Evolutionary conservation across 2,329 filamentous ascomycete genomes (phyloP).

Genomic region (Monilinia laxa): DNA sequence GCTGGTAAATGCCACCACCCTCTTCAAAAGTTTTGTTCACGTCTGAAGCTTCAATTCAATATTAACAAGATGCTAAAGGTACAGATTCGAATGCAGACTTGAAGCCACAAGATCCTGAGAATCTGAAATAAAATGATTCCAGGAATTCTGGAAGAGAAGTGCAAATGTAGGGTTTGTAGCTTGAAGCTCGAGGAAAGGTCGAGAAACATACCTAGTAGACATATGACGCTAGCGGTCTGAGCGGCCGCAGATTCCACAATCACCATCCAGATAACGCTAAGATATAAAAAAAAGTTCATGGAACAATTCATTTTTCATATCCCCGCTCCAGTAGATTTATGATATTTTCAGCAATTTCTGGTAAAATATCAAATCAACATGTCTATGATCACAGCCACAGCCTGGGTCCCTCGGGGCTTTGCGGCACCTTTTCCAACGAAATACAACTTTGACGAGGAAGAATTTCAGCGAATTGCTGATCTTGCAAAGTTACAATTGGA

Average conservation of each 20-base stretch:
- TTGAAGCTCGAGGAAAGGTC: neutral
- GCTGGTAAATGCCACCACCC: neutral
- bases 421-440: slow-evolving; percentile 58
- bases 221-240: slow-evolving; percentile 1
- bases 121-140: neutral
- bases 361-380: slow-evolving; percentile 29
- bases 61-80: neutral
- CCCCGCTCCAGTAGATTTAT: slow-evolving; percentile 13
- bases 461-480: slow-evolving; percentile 58
- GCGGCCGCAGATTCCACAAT: slow-evolving; percentile 19
- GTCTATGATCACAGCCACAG: slow-evolving; percentile 58
- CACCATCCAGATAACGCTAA: slow-evolving; percentile 16
- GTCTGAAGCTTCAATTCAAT: neutral
- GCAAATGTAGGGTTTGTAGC: neutral
- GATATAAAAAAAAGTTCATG: slow-evolving; percentile 24
- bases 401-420: slow-evolving; percentile 59
- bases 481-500: slow-evolving; percentile 66
- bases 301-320: slow-evolving; percentile 21
- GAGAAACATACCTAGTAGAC: neutral
- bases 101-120: neutral
- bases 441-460: slow-evolving; percentile 58
- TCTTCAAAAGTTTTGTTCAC: neutral
- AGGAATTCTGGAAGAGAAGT: neutral
- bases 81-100: neutral
- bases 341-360: neutral